Conservation (phyloP, 805 yeast genomes). For the Starmerella apicola region DNA sequence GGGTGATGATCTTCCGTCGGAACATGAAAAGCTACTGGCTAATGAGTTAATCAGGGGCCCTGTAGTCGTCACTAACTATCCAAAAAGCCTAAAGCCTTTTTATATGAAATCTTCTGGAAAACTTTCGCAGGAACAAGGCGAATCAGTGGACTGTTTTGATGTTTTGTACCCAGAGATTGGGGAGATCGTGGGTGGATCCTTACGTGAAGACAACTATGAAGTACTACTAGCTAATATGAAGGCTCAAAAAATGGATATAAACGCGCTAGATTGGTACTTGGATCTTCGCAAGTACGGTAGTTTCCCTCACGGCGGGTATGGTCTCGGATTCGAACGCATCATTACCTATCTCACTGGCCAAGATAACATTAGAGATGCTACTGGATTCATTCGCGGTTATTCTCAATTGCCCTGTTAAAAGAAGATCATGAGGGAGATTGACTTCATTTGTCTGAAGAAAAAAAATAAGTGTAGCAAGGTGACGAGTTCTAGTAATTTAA, state of each 20-base stretch:
- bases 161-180: conserved; percentile 83
- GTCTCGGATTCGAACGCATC: conserved; percentile 84
- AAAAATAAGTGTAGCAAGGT: too few relatives aligned
- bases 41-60: conserved; percentile 49
- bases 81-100: conserved; percentile 67
- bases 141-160: conserved; percentile 73
- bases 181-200: conserved; percentile 86
- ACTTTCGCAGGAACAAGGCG: conserved; percentile 26
- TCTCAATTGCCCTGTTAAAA: conserved; percentile 40
- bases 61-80: conserved; percentile 83
- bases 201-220: conserved; percentile 62
- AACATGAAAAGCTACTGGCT: conserved; percentile 87
- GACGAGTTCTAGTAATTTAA: too few relatives aligned
- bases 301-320: conserved; percentile 94
- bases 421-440: too few relatives aligned
- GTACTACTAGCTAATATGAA: conserved; percentile 39
- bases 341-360: conserved; percentile 59
- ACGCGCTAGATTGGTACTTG: conserved; percentile 66
- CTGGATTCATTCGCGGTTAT: conserved; percentile 74
- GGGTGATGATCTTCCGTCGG: conserved; percentile 68
- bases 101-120: conserved; percentile 55
- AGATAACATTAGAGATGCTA: conserved; percentile 74
- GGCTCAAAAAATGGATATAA: conserved; percentile 41
- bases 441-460: too few relatives aligned
- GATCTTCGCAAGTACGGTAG: conserved; percentile 63